Conservation (phyloP, 75 land plant genomes). For the Larix kaempferi region DNA sequence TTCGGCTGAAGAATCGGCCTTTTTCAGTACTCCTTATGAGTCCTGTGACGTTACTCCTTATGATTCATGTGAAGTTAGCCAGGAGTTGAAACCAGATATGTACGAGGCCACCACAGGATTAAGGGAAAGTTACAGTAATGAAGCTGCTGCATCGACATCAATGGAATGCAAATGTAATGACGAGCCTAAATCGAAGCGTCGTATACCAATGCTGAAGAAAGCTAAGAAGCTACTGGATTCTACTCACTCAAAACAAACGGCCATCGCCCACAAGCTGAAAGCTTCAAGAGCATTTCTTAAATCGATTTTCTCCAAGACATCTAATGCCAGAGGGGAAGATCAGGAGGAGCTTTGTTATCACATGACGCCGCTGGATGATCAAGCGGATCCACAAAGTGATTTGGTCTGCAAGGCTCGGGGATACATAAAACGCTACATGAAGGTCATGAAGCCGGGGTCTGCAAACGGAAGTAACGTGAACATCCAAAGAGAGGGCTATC, state of each 20-base stretch:
- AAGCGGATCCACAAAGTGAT: not conserved
- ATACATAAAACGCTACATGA: not conserved
- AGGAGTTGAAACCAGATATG: slow-evolving; percentile 47
- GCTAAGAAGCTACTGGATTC: slow-evolving; percentile 21
- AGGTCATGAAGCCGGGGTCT: not conserved
- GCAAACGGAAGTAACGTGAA: not conserved
- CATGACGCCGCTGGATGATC: not conserved
- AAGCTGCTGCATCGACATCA: not conserved
- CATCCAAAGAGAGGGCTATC: not conserved
- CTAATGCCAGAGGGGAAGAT: not conserved
- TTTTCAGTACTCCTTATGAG: slow-evolving; percentile 12
- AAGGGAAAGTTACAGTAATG: not conserved
- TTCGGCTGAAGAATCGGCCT: not conserved
- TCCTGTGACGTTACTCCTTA: slow-evolving; percentile 2
- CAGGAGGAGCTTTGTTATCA: not conserved
- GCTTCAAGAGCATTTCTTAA: slow-evolving; percentile 45
- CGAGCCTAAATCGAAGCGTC: slow-evolving; percentile 17
- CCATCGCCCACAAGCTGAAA: slow-evolving; percentile 36
- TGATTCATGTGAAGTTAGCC: slow-evolving; percentile 45
- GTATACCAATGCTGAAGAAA: slow-evolving; percentile 40
- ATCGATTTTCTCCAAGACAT: slow-evolving; percentile 44
- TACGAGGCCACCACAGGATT: slow-evolving; percentile 13
- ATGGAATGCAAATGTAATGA: slow-evolving; percentile 5
- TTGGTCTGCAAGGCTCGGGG: not conserved
- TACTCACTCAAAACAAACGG: slow-evolving; percentile 11